Percentiles rank a stretch among this genome's conserved stretches.
phyloP scores from a whole-genome alignment of 225 moss, liverwort and hornwort species.

The Pleurozium schreberi region DNA sequence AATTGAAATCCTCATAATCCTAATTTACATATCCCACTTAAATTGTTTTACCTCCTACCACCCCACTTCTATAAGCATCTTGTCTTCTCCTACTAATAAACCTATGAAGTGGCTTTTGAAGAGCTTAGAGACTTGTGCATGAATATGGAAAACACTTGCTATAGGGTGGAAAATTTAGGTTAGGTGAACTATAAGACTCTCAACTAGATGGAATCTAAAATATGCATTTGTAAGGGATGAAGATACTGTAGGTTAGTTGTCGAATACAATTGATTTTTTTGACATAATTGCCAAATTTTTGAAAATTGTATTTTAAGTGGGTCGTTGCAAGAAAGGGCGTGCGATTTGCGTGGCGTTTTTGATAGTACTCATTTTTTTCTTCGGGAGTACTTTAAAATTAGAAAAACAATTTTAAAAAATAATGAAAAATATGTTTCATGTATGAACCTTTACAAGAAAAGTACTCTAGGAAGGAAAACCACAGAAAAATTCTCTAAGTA shows the following conservation, averaged over 20 bases:
- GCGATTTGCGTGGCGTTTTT: too few species aligned
- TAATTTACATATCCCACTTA: not conserved
- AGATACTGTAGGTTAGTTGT: not conserved
- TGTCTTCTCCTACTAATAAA: not conserved
- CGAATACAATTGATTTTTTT: too few species aligned
- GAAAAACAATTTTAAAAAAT: too few species aligned
- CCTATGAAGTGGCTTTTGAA: not conserved
- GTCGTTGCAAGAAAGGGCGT: too few species aligned
- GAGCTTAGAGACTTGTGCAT: rapidly evolving
- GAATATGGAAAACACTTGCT: too few species aligned
- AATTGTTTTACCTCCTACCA: not conserved
- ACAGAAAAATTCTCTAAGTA: too few species aligned
- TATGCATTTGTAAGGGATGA: not conserved
- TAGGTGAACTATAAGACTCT: rapidly evolving
- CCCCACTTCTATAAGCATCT: not conserved
- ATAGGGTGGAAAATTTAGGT: not conserved
- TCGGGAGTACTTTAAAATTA: too few species aligned
- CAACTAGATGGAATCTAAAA: not conserved
- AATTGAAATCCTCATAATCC: not conserved
- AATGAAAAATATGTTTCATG: too few species aligned
- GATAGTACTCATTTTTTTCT: too few species aligned
- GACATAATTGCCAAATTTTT: not conserved
- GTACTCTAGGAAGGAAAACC: too few species aligned
- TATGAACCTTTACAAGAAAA: too few species aligned
- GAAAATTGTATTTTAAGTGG: not conserved